Evolutionary conservation across 176 grass and related monocot genomes (phyloP).

Genomic region (Eragrostis curvula): DNA sequence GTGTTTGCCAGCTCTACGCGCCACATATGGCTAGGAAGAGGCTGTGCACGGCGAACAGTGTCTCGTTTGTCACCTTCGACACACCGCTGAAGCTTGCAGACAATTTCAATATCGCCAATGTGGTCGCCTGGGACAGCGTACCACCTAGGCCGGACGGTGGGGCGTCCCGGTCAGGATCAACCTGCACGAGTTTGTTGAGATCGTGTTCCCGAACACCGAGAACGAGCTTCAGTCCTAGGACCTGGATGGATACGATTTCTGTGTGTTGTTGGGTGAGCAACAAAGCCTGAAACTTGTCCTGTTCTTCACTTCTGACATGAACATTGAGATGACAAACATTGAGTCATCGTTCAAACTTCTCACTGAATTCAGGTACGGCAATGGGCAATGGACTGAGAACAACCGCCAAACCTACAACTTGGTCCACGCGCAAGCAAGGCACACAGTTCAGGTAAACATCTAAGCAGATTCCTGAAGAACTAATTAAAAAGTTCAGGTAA

Average conservation of each 20-base stretch:
- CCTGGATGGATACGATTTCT: slow-evolving; percentile 94
- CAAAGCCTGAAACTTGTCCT: neutral
- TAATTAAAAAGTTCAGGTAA: too few relatives aligned
- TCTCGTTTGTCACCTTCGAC: slow-evolving; percentile 69
- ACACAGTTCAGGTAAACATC: slow-evolving; percentile 76
- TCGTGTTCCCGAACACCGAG: slow-evolving; percentile 91
- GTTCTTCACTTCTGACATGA: neutral
- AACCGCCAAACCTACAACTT: slow-evolving; percentile 68
- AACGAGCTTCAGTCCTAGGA: slow-evolving; percentile 71
- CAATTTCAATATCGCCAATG: slow-evolving; percentile 64
- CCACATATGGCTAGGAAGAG: slow-evolving; percentile 40
- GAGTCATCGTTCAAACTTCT: neutral
- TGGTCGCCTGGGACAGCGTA: slow-evolving; percentile 73
- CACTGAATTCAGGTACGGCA: slow-evolving; percentile 57
- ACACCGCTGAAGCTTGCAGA: slow-evolving; percentile 94
- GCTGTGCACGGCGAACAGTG: slow-evolving; percentile 62
- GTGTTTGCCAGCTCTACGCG: slow-evolving; percentile 47
- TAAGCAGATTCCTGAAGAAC: neutral
- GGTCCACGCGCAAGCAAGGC: slow-evolving; percentile 69
- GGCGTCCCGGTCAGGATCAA: slow-evolving; percentile 48
- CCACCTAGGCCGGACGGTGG: slow-evolving; percentile 37
- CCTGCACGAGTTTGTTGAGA: slow-evolving; percentile 85
- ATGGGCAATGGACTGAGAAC: slow-evolving; percentile 69
- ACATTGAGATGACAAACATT: neutral
- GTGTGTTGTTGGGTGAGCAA: slow-evolving; percentile 77